Evolutionary conservation across 768 basidiomycete genomes (phyloP).

Genomic region (Cystofilobasidium macerans): DNA sequence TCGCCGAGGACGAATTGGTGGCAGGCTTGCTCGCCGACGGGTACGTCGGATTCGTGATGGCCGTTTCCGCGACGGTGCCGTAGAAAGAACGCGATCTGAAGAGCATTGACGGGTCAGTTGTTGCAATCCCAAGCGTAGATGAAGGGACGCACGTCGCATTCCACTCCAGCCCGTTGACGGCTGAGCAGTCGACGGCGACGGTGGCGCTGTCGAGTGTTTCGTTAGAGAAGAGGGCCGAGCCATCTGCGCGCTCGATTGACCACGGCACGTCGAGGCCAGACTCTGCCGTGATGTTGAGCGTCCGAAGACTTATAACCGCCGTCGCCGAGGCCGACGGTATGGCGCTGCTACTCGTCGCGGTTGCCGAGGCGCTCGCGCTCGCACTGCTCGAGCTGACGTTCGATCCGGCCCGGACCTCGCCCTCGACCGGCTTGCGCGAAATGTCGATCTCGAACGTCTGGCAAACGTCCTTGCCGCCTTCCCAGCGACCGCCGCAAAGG

Average conservation of each 20-base stretch:
- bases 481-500: slow-evolving; percentile 12
- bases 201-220: slow-evolving; percentile 46
- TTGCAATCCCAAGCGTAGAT: too few species aligned
- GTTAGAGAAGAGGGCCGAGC: slow-evolving; percentile 52
- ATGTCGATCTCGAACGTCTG: neutral
- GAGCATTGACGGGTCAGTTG: neutral
- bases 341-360: slow-evolving; percentile 54
- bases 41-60: slow-evolving; percentile 53
- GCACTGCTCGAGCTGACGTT: neutral
- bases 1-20: slow-evolving; percentile 34
- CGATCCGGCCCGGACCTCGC: slow-evolving; percentile 1
- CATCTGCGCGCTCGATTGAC: slow-evolving; percentile 27
- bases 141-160: slow-evolving; percentile 42
- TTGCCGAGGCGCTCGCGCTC: slow-evolving; percentile 29
- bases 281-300: slow-evolving; percentile 60
- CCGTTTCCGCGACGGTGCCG: neutral
- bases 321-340: slow-evolving; percentile 57
- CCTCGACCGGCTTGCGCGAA: neutral
- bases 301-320: slow-evolving; percentile 45
- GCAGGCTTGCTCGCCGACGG: slow-evolving; percentile 45
- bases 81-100: slow-evolving; percentile 8
- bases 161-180: slow-evolving; percentile 45
- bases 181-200: slow-evolving; percentile 52
- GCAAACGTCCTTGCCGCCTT: neutral
- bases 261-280: slow-evolving; percentile 36